Conservation (phyloP, 1,284 basidiomycete species). For the Albatrellus sp. region DNA sequence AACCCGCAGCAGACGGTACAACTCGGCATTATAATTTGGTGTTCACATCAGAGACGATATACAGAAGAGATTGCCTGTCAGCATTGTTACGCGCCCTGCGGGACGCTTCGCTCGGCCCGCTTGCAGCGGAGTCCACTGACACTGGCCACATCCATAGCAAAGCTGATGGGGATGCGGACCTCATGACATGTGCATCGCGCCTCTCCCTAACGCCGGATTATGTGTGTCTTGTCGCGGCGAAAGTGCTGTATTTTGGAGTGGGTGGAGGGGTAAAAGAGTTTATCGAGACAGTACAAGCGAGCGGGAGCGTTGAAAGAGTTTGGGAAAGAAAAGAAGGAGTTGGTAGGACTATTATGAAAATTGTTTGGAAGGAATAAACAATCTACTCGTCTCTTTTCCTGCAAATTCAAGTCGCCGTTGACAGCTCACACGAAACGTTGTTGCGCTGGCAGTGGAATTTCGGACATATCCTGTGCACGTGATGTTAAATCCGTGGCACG, state of each 20-base stretch:
- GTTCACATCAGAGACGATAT: conserved; percentile 90
- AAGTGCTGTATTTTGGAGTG: conserved; percentile 92
- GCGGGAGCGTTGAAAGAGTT: conserved; percentile 30
- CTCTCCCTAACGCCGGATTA: conserved; percentile 9
- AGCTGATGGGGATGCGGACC: neutral
- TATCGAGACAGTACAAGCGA: conserved; percentile 30
- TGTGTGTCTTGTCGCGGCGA: conserved; percentile 72
- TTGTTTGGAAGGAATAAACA: neutral
- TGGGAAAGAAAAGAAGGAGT: conserved; percentile 54
- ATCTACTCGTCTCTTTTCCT: too few relatives aligned
- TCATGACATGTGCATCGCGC: neutral
- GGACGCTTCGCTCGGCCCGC: conserved; percentile 17
- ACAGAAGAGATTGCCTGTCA: conserved; percentile 56
- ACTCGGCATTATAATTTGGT: conserved; percentile 50
- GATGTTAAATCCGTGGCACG: too few relatives aligned
- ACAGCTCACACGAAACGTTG: too few relatives aligned
- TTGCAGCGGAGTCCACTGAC: too few relatives aligned
- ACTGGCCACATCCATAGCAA: neutral
- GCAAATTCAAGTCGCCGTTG: too few relatives aligned
- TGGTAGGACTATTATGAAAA: conserved; percentile 28
- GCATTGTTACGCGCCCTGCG: conserved; percentile 52
- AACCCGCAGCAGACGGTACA: conserved; percentile 2
- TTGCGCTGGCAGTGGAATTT: too few relatives aligned
- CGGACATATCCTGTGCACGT: too few relatives aligned
- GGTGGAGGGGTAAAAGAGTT: conserved; percentile 84